phyloP scores from a whole-genome alignment of 768 basidiomycete species.

The Mycena metata region DNA sequence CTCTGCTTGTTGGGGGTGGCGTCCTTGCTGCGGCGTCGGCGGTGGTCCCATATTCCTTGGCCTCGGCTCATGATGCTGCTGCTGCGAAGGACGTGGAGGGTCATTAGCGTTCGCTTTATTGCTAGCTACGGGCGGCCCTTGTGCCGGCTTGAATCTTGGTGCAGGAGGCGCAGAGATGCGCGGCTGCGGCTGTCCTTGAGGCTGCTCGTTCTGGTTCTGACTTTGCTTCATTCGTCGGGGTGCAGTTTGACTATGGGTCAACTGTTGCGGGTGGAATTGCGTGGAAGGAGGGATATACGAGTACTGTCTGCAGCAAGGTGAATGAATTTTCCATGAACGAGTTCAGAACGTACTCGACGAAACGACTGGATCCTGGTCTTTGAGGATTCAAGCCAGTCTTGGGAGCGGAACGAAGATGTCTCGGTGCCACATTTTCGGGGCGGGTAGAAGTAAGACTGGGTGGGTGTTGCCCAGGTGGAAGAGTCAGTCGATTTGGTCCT shows the following conservation, averaged over 20 bases:
- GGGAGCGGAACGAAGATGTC: conserved; percentile 45
- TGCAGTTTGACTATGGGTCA: conserved; percentile 59
- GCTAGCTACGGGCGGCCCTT: conserved; percentile 31
- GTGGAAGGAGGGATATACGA: conserved; percentile 69
- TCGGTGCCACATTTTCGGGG: conserved; percentile 29
- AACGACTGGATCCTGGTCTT: conserved; percentile 65
- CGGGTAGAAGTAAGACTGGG: conserved; percentile 55
- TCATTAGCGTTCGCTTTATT: conserved; percentile 31
- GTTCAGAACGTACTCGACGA: conserved; percentile 58
- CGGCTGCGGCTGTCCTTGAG: conserved; percentile 40
- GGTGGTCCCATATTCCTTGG: conserved; percentile 65
- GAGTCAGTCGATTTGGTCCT: conserved; percentile 75
- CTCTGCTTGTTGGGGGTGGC: conserved; percentile 38
- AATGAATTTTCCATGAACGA: conserved; percentile 20
- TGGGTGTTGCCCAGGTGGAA: conserved; percentile 71
- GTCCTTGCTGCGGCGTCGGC: conserved; percentile 60
- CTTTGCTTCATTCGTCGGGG: conserved; percentile 53
- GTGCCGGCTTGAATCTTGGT: conserved; percentile 45
- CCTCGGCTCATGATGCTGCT: conserved; percentile 39
- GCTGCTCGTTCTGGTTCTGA: conserved; percentile 40
- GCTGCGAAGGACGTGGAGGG: conserved; percentile 31
- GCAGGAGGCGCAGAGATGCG: conserved; percentile 31
- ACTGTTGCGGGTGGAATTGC: conserved; percentile 52
- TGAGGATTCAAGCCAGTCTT: conserved; percentile 43
- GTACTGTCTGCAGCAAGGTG: conserved; percentile 65